A percentile compares a stretch with the other conserved stretches of the same genome.
These are phyloP conservation scores for Leccinum barrowsii DNA, from an alignment of 768 basidiomycete genomes.

Conservation along the genomic window DNA sequence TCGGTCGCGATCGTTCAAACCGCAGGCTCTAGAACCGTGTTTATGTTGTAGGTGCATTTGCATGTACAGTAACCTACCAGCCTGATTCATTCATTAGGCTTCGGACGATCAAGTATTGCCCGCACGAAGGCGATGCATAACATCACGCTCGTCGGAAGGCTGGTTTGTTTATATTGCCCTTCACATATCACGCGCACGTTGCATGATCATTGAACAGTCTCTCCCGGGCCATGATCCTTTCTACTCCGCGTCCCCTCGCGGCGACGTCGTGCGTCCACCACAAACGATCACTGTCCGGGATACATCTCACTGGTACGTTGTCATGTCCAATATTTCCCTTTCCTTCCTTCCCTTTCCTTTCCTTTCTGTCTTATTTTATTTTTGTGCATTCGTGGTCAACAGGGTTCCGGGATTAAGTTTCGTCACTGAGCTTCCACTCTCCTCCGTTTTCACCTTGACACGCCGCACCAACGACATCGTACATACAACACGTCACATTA, in stretches of 20 bases:
- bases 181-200: not conserved
- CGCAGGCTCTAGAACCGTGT: not conserved
- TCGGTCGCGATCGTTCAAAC: not conserved
- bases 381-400: not conserved
- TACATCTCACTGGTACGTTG: not conserved
- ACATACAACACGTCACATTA: not conserved
- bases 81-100: not conserved
- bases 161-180: not conserved
- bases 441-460: not conserved
- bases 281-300: not conserved
- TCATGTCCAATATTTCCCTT: not conserved
- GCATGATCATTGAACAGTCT: not conserved
- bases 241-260: not conserved
- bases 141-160: not conserved
- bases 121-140: not conserved
- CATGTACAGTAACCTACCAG: not conserved
- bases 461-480: not conserved
- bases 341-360: not conserved
- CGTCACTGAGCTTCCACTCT: not conserved
- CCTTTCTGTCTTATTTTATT: not conserved
- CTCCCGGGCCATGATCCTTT: not conserved
- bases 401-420: not conserved
- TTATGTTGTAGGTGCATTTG: not conserved
- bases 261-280: not conserved
- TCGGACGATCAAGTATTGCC: slow-evolving; percentile 2